A percentile compares a stretch with the other conserved stretches of the same genome.
These are phyloP conservation scores for Naganishia kalamii DNA, from an alignment of 768 basidiomycete species.

Conservation along the genomic window DNA sequence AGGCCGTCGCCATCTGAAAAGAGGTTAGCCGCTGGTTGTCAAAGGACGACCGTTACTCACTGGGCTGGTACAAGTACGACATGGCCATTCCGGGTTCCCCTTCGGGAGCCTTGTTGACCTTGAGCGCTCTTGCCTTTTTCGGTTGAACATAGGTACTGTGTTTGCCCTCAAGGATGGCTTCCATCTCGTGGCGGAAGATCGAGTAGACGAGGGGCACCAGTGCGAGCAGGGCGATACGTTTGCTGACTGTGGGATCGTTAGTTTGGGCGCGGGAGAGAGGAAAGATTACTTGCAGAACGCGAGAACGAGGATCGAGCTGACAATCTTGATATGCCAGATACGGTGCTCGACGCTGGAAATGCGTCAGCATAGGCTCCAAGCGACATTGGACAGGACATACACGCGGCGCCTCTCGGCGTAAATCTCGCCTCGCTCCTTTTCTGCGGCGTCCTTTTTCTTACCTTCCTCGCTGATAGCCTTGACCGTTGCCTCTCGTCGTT, in stretches of 20 bases:
- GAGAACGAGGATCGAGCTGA: conserved; percentile 20
- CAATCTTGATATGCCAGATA: conserved; percentile 24
- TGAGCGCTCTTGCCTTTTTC: conserved; percentile 9
- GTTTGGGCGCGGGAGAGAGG: background rate
- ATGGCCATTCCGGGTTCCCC: conserved; percentile 22
- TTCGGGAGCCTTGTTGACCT: conserved; percentile 13
- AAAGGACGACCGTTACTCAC: background rate
- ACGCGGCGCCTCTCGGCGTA: conserved; percentile 19
- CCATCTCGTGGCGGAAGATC: conserved; percentile 23
- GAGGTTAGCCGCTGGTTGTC: background rate
- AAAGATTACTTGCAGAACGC: conserved; percentile 21
- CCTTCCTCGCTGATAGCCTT: conserved; percentile 18
- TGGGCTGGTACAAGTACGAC: conserved; percentile 22
- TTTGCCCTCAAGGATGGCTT: conserved; percentile 17
- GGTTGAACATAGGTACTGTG: background rate
- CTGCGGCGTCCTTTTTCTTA: conserved; percentile 21
- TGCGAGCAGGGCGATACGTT: conserved; percentile 23
- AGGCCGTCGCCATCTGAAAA: background rate
- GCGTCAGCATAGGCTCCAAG: background rate
- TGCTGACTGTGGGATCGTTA: conserved; percentile 5
- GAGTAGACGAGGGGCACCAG: conserved; percentile 22
- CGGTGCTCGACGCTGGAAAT: conserved; percentile 17
- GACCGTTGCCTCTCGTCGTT: conserved; percentile 15
- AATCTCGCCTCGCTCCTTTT: conserved; percentile 18
- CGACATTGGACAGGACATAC: conserved; percentile 6